phyloP scores from a whole-genome alignment of 306 rosid genomes.

The Albizia julibrissin region DNA sequence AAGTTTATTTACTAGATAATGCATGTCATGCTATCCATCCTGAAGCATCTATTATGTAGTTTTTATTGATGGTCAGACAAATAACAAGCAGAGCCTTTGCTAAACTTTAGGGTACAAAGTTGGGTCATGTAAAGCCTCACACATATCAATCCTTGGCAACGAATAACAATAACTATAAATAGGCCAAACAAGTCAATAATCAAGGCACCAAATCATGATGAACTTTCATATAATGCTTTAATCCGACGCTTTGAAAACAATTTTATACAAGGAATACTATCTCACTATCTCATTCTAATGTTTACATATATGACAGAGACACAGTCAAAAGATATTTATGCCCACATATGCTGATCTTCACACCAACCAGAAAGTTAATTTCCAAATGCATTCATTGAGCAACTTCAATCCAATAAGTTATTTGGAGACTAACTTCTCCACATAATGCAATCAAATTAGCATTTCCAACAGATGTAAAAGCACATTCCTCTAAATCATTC shows the following conservation, averaged over 20 bases:
- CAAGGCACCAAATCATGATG: background rate
- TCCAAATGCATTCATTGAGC: background rate
- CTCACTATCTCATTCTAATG: background rate
- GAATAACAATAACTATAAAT: too few species aligned
- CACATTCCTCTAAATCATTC: background rate
- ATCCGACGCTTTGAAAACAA: background rate
- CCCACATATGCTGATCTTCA: background rate
- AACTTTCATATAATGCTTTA: background rate
- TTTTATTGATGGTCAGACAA: background rate
- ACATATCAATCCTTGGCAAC: background rate
- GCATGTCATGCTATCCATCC: slow-evolving; percentile 10
- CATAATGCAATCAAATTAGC: background rate
- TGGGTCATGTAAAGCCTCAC: background rate
- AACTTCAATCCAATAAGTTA: background rate
- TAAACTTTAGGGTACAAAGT: background rate
- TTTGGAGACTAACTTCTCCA: background rate
- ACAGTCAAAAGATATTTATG: background rate
- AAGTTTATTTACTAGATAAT: background rate
- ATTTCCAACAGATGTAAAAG: background rate
- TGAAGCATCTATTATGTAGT: background rate
- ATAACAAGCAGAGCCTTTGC: background rate
- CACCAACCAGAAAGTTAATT: background rate
- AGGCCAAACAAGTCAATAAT: background rate
- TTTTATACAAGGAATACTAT: background rate
- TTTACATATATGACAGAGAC: background rate